Base-by-base conservation (phyloP, 2,329 filamentous ascomycete species). In the Ceratocystis eucalypticola region DNA sequence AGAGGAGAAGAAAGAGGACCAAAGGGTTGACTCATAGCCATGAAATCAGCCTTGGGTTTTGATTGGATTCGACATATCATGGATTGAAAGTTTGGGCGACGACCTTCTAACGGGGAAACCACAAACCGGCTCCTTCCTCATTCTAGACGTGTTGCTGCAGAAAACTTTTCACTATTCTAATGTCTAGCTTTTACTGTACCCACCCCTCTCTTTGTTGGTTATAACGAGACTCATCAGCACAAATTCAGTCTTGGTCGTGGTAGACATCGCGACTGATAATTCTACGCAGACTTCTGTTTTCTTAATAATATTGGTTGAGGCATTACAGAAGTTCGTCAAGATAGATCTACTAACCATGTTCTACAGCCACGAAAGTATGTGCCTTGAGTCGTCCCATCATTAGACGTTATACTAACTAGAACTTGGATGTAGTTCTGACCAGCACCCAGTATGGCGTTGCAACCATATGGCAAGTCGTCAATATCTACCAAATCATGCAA, bases 361-460 rank as follows among this genome's bases (percentile, higher is more conserved):
- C 74, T 97, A 96, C 78, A 95, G 89, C 72, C 90, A 96, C 77
- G 92, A 96, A 77, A 90, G 93, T 94, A 79, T 73, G 86, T 76
- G 22, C 45, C 10, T 25, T n/a, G 17, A 25, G 20, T 10, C 22
- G 15, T 8, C 3, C 17, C n/a, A 53, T 15, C 67, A 25, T 50
- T 10, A 17, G 2, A n/a, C 3, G 22, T 28, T 8, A 17, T 46
- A 12, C 72, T 76, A 57, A 78, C 71, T 41, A 41, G 10, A 41
- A 22, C 8, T 25, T 55, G n/a, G 22, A 10, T 20, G 55, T 66
- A 87, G 84, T 99, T 68, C 84, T 99, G 66, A 94, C 87, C 2
- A 93, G 84, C 69, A 86, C 86, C 73, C 88, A 94, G 74, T 89
- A 96, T 82, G 94, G 94, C 66, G 89, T 99, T 67, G 88, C 93